phyloP scores from a whole-genome alignment of 495 filamentous ascomycete species.

The Emericellopsis terricola region DNA sequence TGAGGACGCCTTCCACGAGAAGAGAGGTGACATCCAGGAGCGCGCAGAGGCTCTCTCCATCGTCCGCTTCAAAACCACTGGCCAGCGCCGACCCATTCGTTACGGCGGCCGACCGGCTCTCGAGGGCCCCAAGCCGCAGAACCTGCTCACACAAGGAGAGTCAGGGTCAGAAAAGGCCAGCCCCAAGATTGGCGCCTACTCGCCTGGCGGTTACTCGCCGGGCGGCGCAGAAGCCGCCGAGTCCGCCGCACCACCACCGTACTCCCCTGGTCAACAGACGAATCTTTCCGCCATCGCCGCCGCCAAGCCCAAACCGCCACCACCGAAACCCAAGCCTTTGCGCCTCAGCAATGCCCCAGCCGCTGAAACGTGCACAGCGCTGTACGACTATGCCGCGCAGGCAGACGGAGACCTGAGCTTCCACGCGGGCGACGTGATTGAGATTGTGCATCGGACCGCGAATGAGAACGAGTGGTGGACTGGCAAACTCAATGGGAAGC shows the following conservation, averaged over 20 bases:
- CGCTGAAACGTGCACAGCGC: slow-evolving; percentile 57
- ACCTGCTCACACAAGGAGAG: slow-evolving; percentile 10
- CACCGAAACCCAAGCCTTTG: slow-evolving; percentile 75
- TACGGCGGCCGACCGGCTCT: slow-evolving; percentile 26
- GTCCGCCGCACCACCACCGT: slow-evolving; percentile 29
- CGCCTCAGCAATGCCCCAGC: slow-evolving; percentile 45
- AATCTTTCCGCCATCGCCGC: slow-evolving; percentile 45
- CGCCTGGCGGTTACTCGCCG: not conserved
- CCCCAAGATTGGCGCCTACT: slow-evolving; percentile 1
- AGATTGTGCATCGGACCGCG: slow-evolving; percentile 59
- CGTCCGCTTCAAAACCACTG: slow-evolving; percentile 75
- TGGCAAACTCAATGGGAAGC: slow-evolving; percentile 54
- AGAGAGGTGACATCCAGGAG: slow-evolving; percentile 74
- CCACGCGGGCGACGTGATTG: slow-evolving; percentile 74
- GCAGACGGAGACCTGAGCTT: slow-evolving; percentile 92
- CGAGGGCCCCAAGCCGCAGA: slow-evolving; percentile 19
- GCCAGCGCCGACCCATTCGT: slow-evolving; percentile 33
- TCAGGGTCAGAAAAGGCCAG: slow-evolving; percentile 1
- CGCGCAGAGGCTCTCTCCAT: slow-evolving; percentile 66
- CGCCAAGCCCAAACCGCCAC: slow-evolving; percentile 73
- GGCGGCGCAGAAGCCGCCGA: not conserved
- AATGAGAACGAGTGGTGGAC: slow-evolving; percentile 98
- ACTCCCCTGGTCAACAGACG: slow-evolving; percentile 43
- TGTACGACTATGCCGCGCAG: slow-evolving; percentile 94
- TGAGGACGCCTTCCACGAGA: slow-evolving; percentile 74